These are phyloP conservation scores for Salix caprea DNA, from an alignment of 345 rosid species.

Conservation along the genomic window DNA sequence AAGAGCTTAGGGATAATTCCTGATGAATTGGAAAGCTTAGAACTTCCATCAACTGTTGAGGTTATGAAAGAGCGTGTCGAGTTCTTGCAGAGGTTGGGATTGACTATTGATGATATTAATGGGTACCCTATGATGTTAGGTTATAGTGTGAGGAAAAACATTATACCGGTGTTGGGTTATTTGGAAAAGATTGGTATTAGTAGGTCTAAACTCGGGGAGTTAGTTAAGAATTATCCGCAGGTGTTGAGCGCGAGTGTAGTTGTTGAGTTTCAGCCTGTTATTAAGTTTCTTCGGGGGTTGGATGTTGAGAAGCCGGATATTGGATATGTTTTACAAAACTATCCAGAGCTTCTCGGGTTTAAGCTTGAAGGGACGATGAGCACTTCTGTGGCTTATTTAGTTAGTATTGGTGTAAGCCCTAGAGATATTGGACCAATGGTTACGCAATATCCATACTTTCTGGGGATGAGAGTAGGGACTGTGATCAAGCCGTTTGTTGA, in stretches of 20 bases:
- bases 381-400: slow-evolving; percentile 86
- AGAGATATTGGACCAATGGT: slow-evolving; percentile 96
- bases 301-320: slow-evolving; percentile 87
- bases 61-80: slow-evolving; percentile 86
- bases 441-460: slow-evolving; percentile 75
- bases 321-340: slow-evolving; percentile 73
- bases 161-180: slow-evolving; percentile 88
- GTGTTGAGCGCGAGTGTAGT: slow-evolving; percentile 77
- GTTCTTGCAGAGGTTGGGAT: slow-evolving; percentile 74
- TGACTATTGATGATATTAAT: slow-evolving; percentile 73
- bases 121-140: slow-evolving; percentile 80
- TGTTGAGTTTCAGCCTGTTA: slow-evolving; percentile 87
- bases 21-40: slow-evolving; percentile 72
- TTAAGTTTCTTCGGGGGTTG: slow-evolving; percentile 81
- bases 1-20: slow-evolving; percentile 76
- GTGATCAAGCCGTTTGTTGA: slow-evolving; percentile 78
- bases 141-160: slow-evolving; percentile 80
- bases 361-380: slow-evolving; percentile 94
- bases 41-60: slow-evolving; percentile 86
- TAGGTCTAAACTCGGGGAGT: slow-evolving; percentile 72
- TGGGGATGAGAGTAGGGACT: slow-evolving; percentile 95
- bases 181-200: slow-evolving; percentile 72
- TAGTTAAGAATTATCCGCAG: slow-evolving; percentile 75
- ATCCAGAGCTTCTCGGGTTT: slow-evolving; percentile 88
- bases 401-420: slow-evolving; percentile 84